Conservation (phyloP, 2,329 filamentous ascomycete genomes). For the Fusarium algeriense region DNA sequence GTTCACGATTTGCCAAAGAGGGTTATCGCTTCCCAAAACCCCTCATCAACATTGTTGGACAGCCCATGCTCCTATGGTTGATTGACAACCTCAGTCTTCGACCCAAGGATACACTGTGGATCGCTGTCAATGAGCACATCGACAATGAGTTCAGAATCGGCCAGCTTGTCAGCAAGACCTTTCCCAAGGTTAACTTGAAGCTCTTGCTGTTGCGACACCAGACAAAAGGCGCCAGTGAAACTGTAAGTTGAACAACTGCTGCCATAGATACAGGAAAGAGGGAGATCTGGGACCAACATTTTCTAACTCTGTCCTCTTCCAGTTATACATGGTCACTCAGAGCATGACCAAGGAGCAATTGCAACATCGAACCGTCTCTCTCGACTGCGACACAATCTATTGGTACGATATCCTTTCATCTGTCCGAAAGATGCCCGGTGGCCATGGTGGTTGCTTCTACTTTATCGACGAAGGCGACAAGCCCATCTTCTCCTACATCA, state of each 20-base stretch:
- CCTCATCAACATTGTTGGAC: not conserved
- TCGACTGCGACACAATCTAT: not conserved
- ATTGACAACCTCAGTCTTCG: conserved; percentile 1
- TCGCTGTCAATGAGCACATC: conserved; percentile 4
- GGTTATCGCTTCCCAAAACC: conserved; percentile 6
- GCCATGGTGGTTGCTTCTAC: conserved; percentile 1
- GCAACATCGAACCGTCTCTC: not conserved
- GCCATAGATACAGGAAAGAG: no score
- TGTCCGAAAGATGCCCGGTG: not conserved
- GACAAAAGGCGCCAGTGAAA: not conserved
- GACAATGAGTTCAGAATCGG: conserved; percentile 5
- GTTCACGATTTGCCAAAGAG: not conserved
- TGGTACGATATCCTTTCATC: not conserved
- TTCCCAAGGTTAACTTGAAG: not conserved
- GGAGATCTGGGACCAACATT: no score
- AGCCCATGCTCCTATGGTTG: conserved; percentile 1
- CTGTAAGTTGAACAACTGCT: not conserved
- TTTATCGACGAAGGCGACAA: conserved; percentile 3
- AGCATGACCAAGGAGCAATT: not conserved
- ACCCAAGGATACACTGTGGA: conserved; percentile 1
- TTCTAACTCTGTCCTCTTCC: not conserved
- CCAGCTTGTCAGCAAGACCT: not conserved
- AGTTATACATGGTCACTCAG: not conserved
- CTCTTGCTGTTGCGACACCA: not conserved
- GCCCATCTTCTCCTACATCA: conserved; percentile 1